A percentile compares a stretch with the other conserved stretches of the same genome.
phyloP scores from a whole-genome alignment of 148 eudicot genomes.

The Bassia scoparia region DNA sequence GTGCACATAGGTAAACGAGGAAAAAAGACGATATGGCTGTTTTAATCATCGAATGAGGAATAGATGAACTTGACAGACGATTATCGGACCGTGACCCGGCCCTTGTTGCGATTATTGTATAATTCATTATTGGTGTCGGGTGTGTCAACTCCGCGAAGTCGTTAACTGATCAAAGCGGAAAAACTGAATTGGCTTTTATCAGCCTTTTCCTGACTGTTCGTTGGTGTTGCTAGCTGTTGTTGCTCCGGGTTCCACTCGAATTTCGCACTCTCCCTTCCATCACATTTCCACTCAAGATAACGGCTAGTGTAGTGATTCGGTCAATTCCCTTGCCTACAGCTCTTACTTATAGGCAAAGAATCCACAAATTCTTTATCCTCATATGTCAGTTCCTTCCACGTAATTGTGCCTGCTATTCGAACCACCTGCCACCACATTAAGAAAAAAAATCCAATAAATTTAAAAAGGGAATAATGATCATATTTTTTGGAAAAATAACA shows the following conservation, averaged over 20 bases:
- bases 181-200: constrained; percentile 24
- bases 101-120: background rate
- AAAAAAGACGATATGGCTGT: background rate
- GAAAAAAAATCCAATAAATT: background rate
- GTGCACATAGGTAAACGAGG: constrained; percentile 19
- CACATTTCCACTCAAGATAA: constrained; percentile 52
- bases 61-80: constrained; percentile 2
- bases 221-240: constrained; percentile 18
- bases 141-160: background rate
- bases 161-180: constrained; percentile 12
- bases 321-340: constrained; percentile 83
- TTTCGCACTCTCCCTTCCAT: constrained; percentile 35
- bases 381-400: constrained; percentile 95
- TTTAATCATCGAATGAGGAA: background rate
- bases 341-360: constrained; percentile 86
- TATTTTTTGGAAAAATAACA: background rate
- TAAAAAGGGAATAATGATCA: background rate
- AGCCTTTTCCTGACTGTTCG: constrained; percentile 18
- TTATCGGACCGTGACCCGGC: background rate
- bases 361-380: constrained; percentile 91
- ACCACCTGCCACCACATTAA: constrained; percentile 52
- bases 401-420: constrained; percentile 82
- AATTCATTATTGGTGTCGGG: background rate
- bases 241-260: constrained; percentile 25
- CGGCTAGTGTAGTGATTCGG: constrained; percentile 84